Percentiles rank a stretch among this genome's conserved stretches.
Evolutionary conservation across 1,284 basidiomycete genomes (phyloP).

Genomic region (Pseudozyma flocculosa): DNA sequence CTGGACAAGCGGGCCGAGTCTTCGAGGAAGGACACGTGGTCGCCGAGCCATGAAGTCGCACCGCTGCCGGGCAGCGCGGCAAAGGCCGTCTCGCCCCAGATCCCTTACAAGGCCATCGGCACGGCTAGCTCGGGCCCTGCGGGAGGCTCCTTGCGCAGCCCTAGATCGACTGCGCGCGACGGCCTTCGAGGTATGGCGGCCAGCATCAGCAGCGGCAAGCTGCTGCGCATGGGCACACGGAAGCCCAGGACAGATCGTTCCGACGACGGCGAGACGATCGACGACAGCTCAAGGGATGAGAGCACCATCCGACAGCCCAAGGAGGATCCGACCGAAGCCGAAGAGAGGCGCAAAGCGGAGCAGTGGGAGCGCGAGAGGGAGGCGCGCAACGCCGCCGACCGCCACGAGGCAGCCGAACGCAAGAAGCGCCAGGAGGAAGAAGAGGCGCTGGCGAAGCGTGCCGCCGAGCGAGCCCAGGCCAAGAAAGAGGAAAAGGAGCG

Average conservation of each 20-base stretch:
- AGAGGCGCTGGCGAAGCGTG: neutral
- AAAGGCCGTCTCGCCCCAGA: neutral
- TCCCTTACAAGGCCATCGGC: conserved; percentile 1
- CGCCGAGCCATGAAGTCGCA: neutral
- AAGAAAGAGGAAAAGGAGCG: conserved; percentile 9
- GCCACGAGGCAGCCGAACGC: conserved; percentile 13
- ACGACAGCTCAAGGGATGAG: neutral
- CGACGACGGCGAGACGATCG: neutral
- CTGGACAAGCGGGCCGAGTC: neutral
- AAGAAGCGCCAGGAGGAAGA: neutral
- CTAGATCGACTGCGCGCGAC: neutral
- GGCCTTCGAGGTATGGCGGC: neutral
- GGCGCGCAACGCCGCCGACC: conserved; percentile 23
- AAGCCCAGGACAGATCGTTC: neutral
- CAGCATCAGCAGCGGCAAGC: neutral
- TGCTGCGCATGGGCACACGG: neutral
- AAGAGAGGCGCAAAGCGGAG: conserved; percentile 23
- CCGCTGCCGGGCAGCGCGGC: neutral
- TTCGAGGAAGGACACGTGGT: neutral
- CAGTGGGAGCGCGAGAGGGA: conserved; percentile 32
- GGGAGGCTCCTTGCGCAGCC: neutral
- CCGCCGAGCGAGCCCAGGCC: neutral
- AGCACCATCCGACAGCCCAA: no score
- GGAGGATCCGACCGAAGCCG: no score
- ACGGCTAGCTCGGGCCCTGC: neutral